Evolutionary conservation across 208 protist species (phyloP).

Genomic region (Leptomonas pyrrhocoris): DNA sequence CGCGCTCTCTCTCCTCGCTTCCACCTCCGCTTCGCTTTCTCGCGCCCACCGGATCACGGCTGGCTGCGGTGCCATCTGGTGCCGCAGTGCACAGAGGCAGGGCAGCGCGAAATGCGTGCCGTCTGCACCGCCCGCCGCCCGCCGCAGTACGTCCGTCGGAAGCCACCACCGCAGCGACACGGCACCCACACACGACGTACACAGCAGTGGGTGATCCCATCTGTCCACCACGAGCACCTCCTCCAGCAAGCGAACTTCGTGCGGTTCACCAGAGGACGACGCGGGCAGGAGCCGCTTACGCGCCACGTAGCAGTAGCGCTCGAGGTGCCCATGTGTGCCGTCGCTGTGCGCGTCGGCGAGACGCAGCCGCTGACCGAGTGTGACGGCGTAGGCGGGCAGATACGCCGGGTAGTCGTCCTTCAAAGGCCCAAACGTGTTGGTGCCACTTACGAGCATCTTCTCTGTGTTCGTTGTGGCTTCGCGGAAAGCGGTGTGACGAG

Average conservation of each 20-base stretch:
- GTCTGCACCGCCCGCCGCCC: neutral
- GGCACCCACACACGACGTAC: conserved; percentile 10
- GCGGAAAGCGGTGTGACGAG: conserved; percentile 43
- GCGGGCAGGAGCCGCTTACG: conserved; percentile 42
- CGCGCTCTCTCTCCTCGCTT: conserved; percentile 8
- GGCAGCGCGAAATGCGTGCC: conserved; percentile 12
- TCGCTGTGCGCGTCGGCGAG: conserved; percentile 12
- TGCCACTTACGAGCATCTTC: neutral
- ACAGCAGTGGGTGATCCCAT: conserved; percentile 64
- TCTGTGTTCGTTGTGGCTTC: conserved; percentile 38
- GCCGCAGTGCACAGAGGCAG: conserved; percentile 58
- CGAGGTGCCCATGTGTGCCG: conserved; percentile 4
- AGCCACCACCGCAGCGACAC: conserved; percentile 21
- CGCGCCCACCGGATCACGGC: conserved; percentile 41
- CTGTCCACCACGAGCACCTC: conserved; percentile 62
- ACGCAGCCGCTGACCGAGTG: conserved; percentile 69
- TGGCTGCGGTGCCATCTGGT: conserved; percentile 55
- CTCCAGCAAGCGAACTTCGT: conserved; percentile 35
- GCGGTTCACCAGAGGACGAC: neutral
- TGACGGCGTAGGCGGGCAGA: conserved; percentile 72
- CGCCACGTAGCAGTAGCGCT: conserved; percentile 55
- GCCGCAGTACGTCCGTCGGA: neutral
- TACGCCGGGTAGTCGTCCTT: conserved; percentile 24
- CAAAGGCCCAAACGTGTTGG: neutral
- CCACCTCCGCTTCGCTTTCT: neutral